phyloP scores from a whole-genome alignment of 768 basidiomycete species.

The Termitomyces sp. region DNA sequence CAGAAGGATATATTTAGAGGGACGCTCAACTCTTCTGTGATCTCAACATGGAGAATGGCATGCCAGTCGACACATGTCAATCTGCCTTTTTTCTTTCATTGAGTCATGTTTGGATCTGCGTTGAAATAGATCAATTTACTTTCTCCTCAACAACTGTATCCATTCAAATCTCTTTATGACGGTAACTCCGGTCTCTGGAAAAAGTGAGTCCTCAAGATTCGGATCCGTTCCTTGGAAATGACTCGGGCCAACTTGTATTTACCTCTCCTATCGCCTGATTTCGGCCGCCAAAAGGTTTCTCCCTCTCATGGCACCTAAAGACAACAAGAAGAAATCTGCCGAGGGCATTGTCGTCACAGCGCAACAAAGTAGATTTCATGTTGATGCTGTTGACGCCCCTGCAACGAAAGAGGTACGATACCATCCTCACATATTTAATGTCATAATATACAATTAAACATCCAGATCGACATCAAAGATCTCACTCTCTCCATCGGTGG shows the following conservation, averaged over 20 bases:
- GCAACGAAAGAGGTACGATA: slow-evolving; percentile 17
- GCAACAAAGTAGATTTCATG: slow-evolving; percentile 47
- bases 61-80: too few relatives aligned
- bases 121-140: too few relatives aligned
- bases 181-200: too few relatives aligned
- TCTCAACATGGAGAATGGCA: not conserved
- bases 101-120: too few relatives aligned
- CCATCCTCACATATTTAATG: not conserved
- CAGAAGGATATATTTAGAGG: not conserved
- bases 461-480: slow-evolving; percentile 46
- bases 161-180: too few relatives aligned
- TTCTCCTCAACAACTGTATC: too few relatives aligned
- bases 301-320: slow-evolving; percentile 10
- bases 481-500: slow-evolving; percentile 50
- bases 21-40: not conserved
- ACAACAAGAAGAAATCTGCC: slow-evolving; percentile 5
- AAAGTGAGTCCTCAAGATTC: not conserved
- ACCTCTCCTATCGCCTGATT: too few relatives aligned
- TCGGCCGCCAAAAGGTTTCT: not conserved
- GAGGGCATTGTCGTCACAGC: slow-evolving; percentile 35
- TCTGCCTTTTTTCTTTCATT: too few relatives aligned
- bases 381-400: slow-evolving; percentile 38
- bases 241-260: not conserved
- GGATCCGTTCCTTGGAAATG: not conserved
- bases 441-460: not conserved